A percentile compares a stretch with the other conserved stretches of the same genome.
Evolutionary conservation across 768 basidiomycete species (phyloP).

Genomic region (Strobilomyces dryophilus): DNA sequence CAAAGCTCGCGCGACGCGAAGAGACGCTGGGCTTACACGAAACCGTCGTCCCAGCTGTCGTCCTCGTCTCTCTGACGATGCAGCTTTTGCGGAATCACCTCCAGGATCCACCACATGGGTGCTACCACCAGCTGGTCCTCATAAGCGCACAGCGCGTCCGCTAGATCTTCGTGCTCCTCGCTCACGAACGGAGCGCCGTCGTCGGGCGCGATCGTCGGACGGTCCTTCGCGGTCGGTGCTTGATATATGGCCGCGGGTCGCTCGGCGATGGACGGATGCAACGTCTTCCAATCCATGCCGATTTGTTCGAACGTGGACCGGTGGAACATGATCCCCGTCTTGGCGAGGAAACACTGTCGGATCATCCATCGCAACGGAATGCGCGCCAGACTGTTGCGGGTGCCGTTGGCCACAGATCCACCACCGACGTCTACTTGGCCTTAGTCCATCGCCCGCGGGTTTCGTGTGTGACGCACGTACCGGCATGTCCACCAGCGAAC

Average conservation of each 20-base stretch:
- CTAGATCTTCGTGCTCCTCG: slow-evolving; percentile 63
- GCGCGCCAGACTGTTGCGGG: slow-evolving; percentile 57
- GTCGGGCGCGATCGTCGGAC: slow-evolving; percentile 15
- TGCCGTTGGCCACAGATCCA: slow-evolving; percentile 56
- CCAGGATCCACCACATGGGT: slow-evolving; percentile 65
- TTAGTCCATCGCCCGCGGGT: not conserved
- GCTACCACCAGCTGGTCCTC: slow-evolving; percentile 51
- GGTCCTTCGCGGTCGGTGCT: slow-evolving; percentile 13
- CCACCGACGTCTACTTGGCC: slow-evolving; percentile 65
- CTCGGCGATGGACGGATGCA: slow-evolving; percentile 42
- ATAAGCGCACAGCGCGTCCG: slow-evolving; percentile 47
- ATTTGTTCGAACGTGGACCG: slow-evolving; percentile 37
- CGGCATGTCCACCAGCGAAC: slow-evolving; percentile 74
- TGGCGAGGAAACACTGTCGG: slow-evolving; percentile 54
- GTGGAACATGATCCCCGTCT: slow-evolving; percentile 58
- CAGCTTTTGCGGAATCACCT: slow-evolving; percentile 26
- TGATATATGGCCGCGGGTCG: slow-evolving; percentile 37
- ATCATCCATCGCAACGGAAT: slow-evolving; percentile 79
- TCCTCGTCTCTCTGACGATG: no score
- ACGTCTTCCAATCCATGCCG: slow-evolving; percentile 44
- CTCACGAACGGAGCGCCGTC: slow-evolving; percentile 25
- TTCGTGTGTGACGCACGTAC: slow-evolving; percentile 34
- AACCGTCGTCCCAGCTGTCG: no score
- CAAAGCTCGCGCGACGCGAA: no score
- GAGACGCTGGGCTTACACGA: no score